Evolutionary conservation across 768 basidiomycete species (phyloP), one percentile per base, ranked within the genome.

Genomic region (Austroboletus festivus): DNA sequence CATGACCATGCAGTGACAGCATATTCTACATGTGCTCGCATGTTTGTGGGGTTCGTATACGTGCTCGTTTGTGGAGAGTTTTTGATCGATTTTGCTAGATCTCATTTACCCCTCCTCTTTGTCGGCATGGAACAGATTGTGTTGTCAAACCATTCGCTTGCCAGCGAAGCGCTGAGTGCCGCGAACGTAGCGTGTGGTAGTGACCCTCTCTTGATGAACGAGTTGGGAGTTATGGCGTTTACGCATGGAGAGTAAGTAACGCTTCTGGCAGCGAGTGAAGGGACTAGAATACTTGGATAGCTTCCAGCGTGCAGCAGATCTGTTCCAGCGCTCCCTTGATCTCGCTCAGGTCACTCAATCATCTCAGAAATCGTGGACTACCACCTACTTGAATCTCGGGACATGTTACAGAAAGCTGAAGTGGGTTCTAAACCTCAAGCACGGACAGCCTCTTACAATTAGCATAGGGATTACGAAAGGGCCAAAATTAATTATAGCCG

Each of bases 91-190:
- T n/a, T n/a, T 24, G 40, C 19, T 59, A 95, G 94, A n/a, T 93
- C 93, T 3, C 95, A 99, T 69, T 71, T 99, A 4, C 94, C 96
- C 1, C 73, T 96, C 38, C 82, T 94, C 69, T 98, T 93, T 62
- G 91, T 98, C 39, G 96, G 95, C 6, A 98, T 97, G 94, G 95
- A 99, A 67, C 90, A 98, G 56, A 89, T 99, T 31, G 85, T 86
- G 61, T 75, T 99, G 7, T 88, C 86, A 23, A 92, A 97, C 53
- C 76, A 82, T 54, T 63, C 68, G 20, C 75, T 92, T 38, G 96
- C 96, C 4, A 85, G 89, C 42, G 95, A 98, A 61, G 89, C 95
- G 16, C 75, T 99, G 35, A 76, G 81, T 52, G 90, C 93, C 1
- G 86, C 94, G 4, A 72, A 83, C 56, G 69, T 76, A 4, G 85